Percentiles rank a stretch among this genome's conserved stretches.
These are phyloP conservation scores for Mollisia scopiformis DNA, from an alignment of 2,329 filamentous ascomycete species.

Conservation along the genomic window DNA sequence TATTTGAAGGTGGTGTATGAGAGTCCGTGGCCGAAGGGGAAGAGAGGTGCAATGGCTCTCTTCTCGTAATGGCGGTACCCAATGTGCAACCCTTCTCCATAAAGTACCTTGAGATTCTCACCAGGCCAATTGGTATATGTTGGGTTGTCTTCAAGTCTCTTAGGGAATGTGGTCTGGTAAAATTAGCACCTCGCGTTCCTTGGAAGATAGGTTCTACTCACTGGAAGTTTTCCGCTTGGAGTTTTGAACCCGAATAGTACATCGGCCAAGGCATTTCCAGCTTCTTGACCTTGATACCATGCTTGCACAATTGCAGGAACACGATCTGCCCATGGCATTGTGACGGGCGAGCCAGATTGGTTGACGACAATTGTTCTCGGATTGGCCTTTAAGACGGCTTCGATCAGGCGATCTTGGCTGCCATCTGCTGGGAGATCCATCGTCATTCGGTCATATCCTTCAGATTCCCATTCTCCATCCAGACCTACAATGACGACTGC, in stretches of 20 bases:
- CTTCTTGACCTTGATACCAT: constrained; percentile 73
- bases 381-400: constrained; percentile 64
- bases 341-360: constrained; percentile 69
- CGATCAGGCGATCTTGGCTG: constrained; percentile 64
- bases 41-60: constrained; percentile 59
- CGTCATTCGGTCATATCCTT: constrained; percentile 68
- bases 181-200: constrained; percentile 12
- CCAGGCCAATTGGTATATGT: constrained; percentile 75
- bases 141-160: constrained; percentile 64
- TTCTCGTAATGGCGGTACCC: constrained; percentile 76
- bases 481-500: constrained; percentile 71
- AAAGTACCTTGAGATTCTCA: constrained; percentile 68
- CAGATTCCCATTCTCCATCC: constrained; percentile 76
- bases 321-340: constrained; percentile 69
- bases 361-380: constrained; percentile 69
- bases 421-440: constrained; percentile 61
- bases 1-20: constrained; percentile 74
- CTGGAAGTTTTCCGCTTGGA: constrained; percentile 69
- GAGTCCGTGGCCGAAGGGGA: constrained; percentile 75
- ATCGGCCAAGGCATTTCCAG: constrained; percentile 69
- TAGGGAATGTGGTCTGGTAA: constrained; percentile 65
- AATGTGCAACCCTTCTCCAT: constrained; percentile 74
- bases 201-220: constrained; percentile 7
- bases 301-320: constrained; percentile 71
- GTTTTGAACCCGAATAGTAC: constrained; percentile 66